Evolutionary conservation across 179 eudicot genomes (phyloP).

Genomic region (Camellia oleifera): DNA sequence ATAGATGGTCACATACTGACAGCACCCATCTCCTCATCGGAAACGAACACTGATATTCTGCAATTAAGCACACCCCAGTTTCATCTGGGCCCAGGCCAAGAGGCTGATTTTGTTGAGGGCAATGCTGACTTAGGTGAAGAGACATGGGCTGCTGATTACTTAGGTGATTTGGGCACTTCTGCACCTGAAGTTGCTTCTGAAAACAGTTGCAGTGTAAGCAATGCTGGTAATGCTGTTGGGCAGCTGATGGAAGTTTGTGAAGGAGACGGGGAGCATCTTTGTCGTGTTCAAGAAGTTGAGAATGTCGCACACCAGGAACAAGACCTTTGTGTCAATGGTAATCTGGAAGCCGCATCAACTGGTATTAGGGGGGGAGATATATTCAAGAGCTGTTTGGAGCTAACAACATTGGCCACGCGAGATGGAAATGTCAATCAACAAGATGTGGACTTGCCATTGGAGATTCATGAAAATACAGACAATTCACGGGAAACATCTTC

Average conservation of each 20-base stretch:
- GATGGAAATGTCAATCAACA: constrained; percentile 14
- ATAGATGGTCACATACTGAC: constrained; percentile 91
- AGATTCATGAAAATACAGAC: constrained; percentile 27
- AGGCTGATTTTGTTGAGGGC: constrained; percentile 49
- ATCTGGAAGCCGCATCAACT: constrained; percentile 34
- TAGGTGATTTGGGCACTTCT: constrained; percentile 38
- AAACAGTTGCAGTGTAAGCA: constrained; percentile 18
- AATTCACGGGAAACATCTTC: constrained; percentile 22
- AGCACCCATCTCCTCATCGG: constrained; percentile 76
- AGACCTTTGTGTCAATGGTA: constrained; percentile 22
- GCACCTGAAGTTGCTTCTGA: constrained; percentile 23
- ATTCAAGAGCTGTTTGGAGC: constrained; percentile 68
- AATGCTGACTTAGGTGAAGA: constrained; percentile 42
- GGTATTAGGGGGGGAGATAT: constrained; percentile 39
- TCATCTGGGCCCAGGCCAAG: constrained; percentile 79
- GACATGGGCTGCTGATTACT: constrained; percentile 47
- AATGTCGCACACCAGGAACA: constrained; percentile 10
- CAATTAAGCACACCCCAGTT: constrained; percentile 71
- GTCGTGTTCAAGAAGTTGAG: constrained; percentile 24
- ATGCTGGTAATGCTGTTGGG: constrained; percentile 19
- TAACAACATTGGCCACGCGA: constrained; percentile 26
- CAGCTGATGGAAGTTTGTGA: constrained; percentile 18
- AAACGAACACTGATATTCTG: constrained; percentile 48
- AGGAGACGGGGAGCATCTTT: constrained; percentile 22
- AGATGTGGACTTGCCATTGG: constrained; percentile 24